A percentile compares a stretch with the other conserved stretches of the same genome.
These are phyloP conservation scores for Gilbertella persicaria DNA, from an alignment of 371 early-diverging fungal genomes.

Conservation along the genomic window DNA sequence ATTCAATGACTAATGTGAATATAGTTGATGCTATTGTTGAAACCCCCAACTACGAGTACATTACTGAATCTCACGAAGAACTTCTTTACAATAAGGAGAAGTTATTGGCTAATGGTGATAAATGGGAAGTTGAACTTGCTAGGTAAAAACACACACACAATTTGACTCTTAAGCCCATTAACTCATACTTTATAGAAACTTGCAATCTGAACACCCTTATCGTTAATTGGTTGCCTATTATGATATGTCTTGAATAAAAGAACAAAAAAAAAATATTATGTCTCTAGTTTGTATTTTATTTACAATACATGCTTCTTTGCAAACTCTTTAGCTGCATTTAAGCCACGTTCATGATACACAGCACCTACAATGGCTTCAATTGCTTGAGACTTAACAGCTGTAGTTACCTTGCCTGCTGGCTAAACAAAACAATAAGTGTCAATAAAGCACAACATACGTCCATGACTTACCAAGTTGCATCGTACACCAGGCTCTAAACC, in stretches of 20 bases:
- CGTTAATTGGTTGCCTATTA: constrained; percentile 40
- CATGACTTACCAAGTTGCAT: constrained; percentile 34
- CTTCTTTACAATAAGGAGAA: constrained; percentile 98
- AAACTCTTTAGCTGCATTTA: constrained; percentile 30
- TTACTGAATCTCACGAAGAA: constrained; percentile 97
- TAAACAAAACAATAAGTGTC: background rate
- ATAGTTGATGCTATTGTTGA: constrained; percentile 97
- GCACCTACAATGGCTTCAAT: constrained; percentile 26
- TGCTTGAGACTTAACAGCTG: constrained; percentile 18
- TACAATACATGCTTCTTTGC: constrained; percentile 24
- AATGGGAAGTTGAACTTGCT: constrained; percentile 94
- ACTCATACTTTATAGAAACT: constrained; percentile 39
- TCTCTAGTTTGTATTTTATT: background rate
- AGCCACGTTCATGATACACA: constrained; percentile 29
- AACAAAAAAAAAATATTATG: constrained; percentile 1
- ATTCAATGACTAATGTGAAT: background rate
- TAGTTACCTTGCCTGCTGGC: constrained; percentile 10
- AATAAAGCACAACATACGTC: background rate
- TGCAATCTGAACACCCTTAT: constrained; percentile 66
- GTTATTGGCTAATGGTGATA: constrained; percentile 96
- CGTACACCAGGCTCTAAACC: constrained; percentile 34
- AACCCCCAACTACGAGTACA: constrained; percentile 95
- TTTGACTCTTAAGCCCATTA: background rate
- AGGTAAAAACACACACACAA: constrained; percentile 35
- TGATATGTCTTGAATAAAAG: constrained; percentile 1